Conservation (phyloP, 805 yeast species). For the Zygosaccharomyces lentus region DNA sequence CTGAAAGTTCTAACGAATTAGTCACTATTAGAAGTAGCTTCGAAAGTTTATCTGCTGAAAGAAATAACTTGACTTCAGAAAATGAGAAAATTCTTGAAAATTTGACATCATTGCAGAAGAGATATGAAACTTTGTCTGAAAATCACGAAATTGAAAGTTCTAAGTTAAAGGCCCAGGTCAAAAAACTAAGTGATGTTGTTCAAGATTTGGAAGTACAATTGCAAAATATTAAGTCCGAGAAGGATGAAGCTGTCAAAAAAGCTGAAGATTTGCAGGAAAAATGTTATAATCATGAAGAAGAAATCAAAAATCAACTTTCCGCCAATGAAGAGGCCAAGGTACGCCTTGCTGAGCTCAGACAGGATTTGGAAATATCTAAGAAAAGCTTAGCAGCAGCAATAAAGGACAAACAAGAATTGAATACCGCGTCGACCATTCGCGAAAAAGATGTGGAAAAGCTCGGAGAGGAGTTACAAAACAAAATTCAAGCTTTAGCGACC, state of each 20-base stretch:
- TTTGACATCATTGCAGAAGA: background rate
- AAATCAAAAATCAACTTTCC: conserved; percentile 4
- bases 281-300: conserved; percentile 33
- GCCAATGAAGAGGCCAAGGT: background rate
- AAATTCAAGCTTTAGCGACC: background rate
- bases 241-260: conserved; percentile 27
- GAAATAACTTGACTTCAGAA: conserved; percentile 10
- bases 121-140: background rate
- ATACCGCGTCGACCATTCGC: background rate
- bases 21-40: conserved; percentile 6
- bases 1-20: conserved; percentile 14
- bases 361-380: background rate
- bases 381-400: conserved; percentile 2
- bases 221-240: conserved; percentile 29
- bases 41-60: conserved; percentile 8
- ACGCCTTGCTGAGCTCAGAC: background rate
- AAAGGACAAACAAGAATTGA: background rate
- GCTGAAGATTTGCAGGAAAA: conserved; percentile 22
- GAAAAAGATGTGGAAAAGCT: background rate
- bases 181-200: conserved; percentile 14
- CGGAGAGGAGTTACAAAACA: background rate
- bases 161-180: conserved; percentile 11
- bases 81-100: conserved; percentile 6
- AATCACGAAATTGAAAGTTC: conserved; percentile 15
- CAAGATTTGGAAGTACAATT: conserved; percentile 26